phyloP scores from a whole-genome alignment of 257 asterid genomes.

The Hygrophila difformis region DNA sequence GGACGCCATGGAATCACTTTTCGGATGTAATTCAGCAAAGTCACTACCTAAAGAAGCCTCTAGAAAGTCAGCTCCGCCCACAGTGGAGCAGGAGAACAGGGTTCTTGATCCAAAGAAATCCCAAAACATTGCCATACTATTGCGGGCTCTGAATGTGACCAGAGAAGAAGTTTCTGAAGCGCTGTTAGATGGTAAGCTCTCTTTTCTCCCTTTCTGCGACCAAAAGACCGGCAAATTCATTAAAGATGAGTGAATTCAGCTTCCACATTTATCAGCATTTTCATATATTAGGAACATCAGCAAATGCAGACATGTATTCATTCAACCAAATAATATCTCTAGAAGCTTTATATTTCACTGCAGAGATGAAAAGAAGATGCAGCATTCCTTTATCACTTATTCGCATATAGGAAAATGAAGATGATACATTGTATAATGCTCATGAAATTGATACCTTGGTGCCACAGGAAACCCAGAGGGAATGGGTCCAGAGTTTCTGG shows the following conservation, averaged over 20 bases:
- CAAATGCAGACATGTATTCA: background rate
- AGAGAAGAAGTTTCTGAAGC: constrained; percentile 88
- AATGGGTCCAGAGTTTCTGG: constrained; percentile 86
- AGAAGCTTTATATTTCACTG: background rate
- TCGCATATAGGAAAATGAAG: too few species aligned
- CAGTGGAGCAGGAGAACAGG: constrained; percentile 59
- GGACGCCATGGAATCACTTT: constrained; percentile 92
- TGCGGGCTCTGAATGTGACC: constrained; percentile 91
- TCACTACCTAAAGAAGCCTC: constrained; percentile 53
- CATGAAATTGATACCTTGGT: constrained; percentile 2
- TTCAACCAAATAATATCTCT: background rate
- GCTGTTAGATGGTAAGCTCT: constrained; percentile 66
- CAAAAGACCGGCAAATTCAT: too few species aligned
- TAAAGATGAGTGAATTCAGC: too few species aligned
- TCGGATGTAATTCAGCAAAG: constrained; percentile 59
- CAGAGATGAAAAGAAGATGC: background rate
- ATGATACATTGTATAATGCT: background rate
- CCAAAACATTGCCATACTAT: constrained; percentile 82
- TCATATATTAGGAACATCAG: background rate
- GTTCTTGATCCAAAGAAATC: constrained; percentile 97
- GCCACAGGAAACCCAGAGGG: constrained; percentile 84
- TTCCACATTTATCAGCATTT: too few species aligned
- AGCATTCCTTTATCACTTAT: too few species aligned
- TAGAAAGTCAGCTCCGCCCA: constrained; percentile 36
- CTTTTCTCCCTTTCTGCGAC: constrained; percentile 8